Evolutionary conservation across 352 stramenopile species (phyloP).

Genomic region (Pythium graminicola): DNA sequence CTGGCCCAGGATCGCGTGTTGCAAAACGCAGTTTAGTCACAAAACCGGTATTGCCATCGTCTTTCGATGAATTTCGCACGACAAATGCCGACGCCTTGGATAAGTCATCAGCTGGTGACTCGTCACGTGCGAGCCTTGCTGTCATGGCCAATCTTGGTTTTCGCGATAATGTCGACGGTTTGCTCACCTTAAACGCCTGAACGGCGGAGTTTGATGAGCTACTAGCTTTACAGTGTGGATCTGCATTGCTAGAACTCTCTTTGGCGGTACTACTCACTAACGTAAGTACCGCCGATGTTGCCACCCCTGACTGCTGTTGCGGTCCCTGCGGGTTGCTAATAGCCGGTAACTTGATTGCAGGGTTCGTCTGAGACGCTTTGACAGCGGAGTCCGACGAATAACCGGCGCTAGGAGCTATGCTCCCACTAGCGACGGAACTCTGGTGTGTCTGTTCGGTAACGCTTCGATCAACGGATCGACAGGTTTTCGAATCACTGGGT

Average conservation of each 20-base stretch:
- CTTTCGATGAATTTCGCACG: neutral
- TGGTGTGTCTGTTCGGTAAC: too few relatives aligned
- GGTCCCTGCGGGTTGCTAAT: conserved; percentile 2
- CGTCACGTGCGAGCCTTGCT: too few relatives aligned
- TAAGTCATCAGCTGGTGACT: too few relatives aligned
- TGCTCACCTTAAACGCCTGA: neutral
- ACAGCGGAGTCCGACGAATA: neutral
- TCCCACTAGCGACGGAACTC: too few relatives aligned
- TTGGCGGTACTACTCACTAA: conserved; percentile 1
- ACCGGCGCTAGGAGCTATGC: neutral
- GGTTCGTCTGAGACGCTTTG: neutral
- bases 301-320: neutral
- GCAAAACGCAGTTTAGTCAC: neutral
- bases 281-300: conserved; percentile 1
- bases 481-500: too few relatives aligned
- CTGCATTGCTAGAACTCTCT: neutral
- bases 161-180: too few relatives aligned
- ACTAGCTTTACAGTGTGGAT: neutral
- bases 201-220: neutral
- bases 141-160: too few relatives aligned
- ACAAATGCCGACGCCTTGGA: neutral
- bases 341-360: neutral
- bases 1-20: neutral
- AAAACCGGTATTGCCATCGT: too few relatives aligned
- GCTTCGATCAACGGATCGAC: too few relatives aligned